Percentiles rank a stretch among this genome's conserved stretches.
These are phyloP conservation scores for Rhododendron ferrugineum DNA, from an alignment of 148 eudicot species.

Conservation along the genomic window DNA sequence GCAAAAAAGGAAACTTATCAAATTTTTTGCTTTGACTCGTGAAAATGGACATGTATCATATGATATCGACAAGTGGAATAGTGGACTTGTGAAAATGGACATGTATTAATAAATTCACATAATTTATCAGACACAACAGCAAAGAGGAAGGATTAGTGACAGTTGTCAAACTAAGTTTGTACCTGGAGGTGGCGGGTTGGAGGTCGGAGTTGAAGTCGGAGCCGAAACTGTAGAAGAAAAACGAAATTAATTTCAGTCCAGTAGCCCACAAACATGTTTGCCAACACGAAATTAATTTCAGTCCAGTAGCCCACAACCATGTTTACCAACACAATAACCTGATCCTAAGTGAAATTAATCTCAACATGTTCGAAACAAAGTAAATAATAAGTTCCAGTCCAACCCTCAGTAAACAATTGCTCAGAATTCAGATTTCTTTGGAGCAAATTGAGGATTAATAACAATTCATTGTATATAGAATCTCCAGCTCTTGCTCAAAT, in stretches of 20 bases:
- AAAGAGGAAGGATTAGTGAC: neutral
- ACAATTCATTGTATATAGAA: neutral
- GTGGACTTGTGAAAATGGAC: neutral
- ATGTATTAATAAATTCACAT: neutral
- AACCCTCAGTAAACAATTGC: neutral
- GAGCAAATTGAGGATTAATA: neutral
- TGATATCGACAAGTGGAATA: neutral
- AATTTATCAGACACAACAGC: neutral
- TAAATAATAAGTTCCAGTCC: neutral
- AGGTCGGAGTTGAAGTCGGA: neutral
- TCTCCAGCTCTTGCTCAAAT: neutral
- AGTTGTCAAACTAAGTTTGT: neutral
- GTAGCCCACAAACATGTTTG: neutral
- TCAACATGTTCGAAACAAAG: neutral
- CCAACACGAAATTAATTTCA: neutral
- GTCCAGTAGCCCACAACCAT: neutral
- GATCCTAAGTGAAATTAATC: neutral
- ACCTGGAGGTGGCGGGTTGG: slow-evolving; percentile 14
- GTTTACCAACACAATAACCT: neutral
- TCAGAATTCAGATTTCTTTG: neutral
- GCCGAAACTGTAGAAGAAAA: slow-evolving; percentile 4
- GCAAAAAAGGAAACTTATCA: neutral
- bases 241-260: neutral
- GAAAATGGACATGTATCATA: neutral
- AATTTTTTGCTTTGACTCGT: neutral